Evolutionary conservation across 2,329 filamentous ascomycete species (phyloP).

Genomic region (Epichloe glyceriae): DNA sequence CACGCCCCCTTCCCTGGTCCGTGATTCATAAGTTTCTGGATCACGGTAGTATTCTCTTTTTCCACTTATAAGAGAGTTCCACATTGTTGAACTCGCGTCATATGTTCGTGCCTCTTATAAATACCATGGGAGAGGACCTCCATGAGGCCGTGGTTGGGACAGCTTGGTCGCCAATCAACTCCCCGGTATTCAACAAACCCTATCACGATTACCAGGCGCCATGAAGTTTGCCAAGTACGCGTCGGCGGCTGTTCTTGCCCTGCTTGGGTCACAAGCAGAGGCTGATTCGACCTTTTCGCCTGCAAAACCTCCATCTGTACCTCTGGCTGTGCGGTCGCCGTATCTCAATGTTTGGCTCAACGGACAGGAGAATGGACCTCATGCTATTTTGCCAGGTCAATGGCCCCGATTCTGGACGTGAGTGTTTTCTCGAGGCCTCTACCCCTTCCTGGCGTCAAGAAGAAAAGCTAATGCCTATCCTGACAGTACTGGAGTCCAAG

Average conservation of each 20-base stretch:
- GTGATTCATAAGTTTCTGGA: background rate
- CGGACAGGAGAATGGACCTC: constrained; percentile 47
- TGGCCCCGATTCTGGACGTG: constrained; percentile 61
- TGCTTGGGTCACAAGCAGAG: constrained; percentile 7
- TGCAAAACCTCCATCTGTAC: constrained; percentile 52
- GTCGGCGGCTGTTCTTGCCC: constrained; percentile 9
- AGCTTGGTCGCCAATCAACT: constrained; percentile 1
- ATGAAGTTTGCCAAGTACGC: constrained; percentile 13
- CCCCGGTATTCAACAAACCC: constrained; percentile 3
- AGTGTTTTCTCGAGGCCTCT: constrained; percentile 15
- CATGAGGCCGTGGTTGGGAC: constrained; percentile 1
- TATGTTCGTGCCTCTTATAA: constrained; percentile 9
- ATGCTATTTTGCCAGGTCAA: constrained; percentile 52
- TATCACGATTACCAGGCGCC: constrained; percentile 2
- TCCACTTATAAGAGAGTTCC: background rate
- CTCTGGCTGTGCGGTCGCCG: constrained; percentile 61
- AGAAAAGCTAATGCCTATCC: background rate
- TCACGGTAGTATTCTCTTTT: background rate
- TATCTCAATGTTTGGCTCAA: constrained; percentile 61
- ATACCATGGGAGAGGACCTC: constrained; percentile 6
- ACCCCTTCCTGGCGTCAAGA: background rate
- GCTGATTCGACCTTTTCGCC: constrained; percentile 45
- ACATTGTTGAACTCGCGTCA: background rate
- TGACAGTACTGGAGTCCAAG: constrained; percentile 37
- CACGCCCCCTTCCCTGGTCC: background rate